Base-by-base conservation (phyloP, 192 early-diverging fungal species). In the Phlyctochytrium planicorne region DNA sequence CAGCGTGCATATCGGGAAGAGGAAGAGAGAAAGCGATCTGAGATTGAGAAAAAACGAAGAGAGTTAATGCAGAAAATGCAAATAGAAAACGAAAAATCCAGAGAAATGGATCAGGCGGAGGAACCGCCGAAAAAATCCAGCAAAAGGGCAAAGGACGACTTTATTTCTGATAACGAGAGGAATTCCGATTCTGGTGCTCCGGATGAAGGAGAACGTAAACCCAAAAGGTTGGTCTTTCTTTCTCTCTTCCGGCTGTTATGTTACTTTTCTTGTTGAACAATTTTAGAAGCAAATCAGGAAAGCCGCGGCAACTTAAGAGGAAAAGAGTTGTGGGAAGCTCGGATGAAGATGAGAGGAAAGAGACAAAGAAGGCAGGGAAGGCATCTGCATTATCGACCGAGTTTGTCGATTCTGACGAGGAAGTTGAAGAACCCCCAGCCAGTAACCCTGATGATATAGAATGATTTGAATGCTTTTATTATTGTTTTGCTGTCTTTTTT, bases 1-100 rank as follows among this genome's bases (percentile, higher is more conserved):
- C 29, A 67, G 56, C 35, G 62, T 16, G 56, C n/a, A 3, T 27
- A 31, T 23, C 62, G 60, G 32, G 73, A 75, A 65, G 74, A 78
- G 62, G 67, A 68, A 37, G 17, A 70, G 25, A 63, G 56, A 0
- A 59, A 34, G 47, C 30, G 63, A 33, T 72, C 61, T 53, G 67
- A 75, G 40, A 50, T 59, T 40, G 73, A 62, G 25, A 3, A 10
- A 12, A 71, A 67, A 31, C 62, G 74, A 23, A 65, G 59, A 16
- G 79, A 81, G 50, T 62, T 68, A 17, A 76, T 70, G 71, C 35
- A 36, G 33, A 55, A 60, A 37, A 52, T 78, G 24, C 62, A 72
- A 53, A 61, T 59, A 60, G 71, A 72, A 6, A 56, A 70, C 52
- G 59, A 59, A 29, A 27, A 52, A 20, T 24, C 24, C 16, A 53